Conservation (phyloP, 148 eudicot genomes). For the Fagopyrum tataricum region DNA sequence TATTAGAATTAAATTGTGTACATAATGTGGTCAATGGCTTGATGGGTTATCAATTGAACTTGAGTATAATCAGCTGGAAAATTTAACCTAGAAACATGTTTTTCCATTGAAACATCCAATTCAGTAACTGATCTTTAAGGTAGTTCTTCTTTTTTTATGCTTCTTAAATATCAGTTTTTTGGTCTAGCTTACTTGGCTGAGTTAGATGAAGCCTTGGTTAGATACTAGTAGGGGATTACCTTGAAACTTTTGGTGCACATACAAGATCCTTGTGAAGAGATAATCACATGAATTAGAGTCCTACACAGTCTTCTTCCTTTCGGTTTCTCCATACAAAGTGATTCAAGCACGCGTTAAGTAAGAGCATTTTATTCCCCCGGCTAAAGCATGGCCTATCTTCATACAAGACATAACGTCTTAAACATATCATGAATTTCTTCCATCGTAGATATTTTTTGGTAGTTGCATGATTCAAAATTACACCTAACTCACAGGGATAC, state of each 20-base stretch:
- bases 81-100: background rate
- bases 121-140: background rate
- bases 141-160: background rate
- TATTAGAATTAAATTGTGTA: background rate
- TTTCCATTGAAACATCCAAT: background rate
- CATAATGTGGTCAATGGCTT: background rate
- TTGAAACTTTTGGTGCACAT: background rate
- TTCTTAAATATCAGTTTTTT: background rate
- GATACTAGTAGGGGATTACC: background rate
- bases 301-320: background rate
- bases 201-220: background rate
- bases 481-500: constrained; percentile 40
- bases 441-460: background rate
- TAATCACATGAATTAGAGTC: background rate
- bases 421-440: constrained; percentile 2
- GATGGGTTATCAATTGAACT: background rate
- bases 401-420: background rate
- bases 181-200: background rate
- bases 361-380: background rate
- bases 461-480: background rate
- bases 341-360: background rate
- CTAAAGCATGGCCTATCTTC: background rate
- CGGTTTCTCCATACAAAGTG: background rate
- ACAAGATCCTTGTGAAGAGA: background rate
- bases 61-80: background rate